A percentile compares a stretch with the other conserved stretches of the same genome.
These are phyloP conservation scores for Scenedesmus sp. DNA, from an alignment of 163 green algal species.

Conservation along the genomic window DNA sequence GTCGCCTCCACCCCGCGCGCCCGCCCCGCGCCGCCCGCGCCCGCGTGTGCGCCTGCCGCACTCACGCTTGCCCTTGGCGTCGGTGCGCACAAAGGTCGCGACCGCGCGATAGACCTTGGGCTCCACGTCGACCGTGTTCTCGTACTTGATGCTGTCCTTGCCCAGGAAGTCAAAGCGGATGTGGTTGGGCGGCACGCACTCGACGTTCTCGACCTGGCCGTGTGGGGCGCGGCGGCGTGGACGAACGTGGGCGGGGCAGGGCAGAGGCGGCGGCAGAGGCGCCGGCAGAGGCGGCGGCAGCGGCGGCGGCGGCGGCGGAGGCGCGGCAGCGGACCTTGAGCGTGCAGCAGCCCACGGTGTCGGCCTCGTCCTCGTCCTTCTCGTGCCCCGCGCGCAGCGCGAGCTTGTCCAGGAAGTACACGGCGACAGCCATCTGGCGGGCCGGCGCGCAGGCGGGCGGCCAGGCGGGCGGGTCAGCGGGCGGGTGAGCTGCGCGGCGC, in stretches of 20 bases:
- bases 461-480: too few species aligned
- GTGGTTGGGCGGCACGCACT: slow-evolving; percentile 70
- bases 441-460: too few species aligned
- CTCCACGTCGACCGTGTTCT: slow-evolving; percentile 80
- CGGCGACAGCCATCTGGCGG: slow-evolving; percentile 87
- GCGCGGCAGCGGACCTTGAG: slow-evolving; percentile 80
- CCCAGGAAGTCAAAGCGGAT: slow-evolving; percentile 99
- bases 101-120: slow-evolving; percentile 86
- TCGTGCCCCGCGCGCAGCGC: slow-evolving; percentile 97
- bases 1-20: too few species aligned
- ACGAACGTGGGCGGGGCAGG: too few species aligned
- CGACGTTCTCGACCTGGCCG: slow-evolving; percentile 92
- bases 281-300: too few species aligned
- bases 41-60: too few species aligned
- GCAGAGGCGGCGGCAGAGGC: too few species aligned
- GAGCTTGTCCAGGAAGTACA: slow-evolving; percentile 99
- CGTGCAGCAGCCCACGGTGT: slow-evolving; percentile 97
- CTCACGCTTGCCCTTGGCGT: slow-evolving; percentile 67
- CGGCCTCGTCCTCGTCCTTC: slow-evolving; percentile 99
- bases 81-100: slow-evolving; percentile 71
- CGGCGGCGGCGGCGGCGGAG: too few species aligned
- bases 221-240: neutral
- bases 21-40: too few species aligned
- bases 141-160: slow-evolving; percentile 97
- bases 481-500: too few species aligned